Base-by-base conservation (phyloP, 176 grass and related monocot genomes). In the Ensete ventricosum region DNA sequence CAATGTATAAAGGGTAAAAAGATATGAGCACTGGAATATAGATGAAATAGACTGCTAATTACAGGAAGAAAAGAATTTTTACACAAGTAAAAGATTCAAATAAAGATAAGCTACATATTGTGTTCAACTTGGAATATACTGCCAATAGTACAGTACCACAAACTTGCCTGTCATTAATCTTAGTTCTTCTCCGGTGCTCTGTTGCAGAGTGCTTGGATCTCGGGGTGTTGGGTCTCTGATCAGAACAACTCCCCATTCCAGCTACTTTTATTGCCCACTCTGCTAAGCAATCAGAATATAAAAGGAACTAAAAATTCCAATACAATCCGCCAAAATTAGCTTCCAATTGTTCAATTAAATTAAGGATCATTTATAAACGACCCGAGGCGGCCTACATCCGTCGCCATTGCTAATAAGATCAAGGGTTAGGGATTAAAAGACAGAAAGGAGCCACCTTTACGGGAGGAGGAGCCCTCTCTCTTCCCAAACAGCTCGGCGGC, bases 201-300 rank as follows among this genome's bases (percentile, higher is more conserved):
- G 91, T 95, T 17, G 96, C 91, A 0, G 96, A 99, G 74, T 99
- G 96, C 83, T 99, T 99, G 9, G 91, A 99, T 79, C 88, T 86
- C 52, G 96, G 96, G 1, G 91, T 95, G 76, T 80, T 84, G 14
- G 96, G 91, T 60, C 73, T 83, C 75, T 93, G 90, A 87, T 93
- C 94, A 0, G 58, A 85, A 55, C 90, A 90, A 6, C 88, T 86
- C 0, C 86, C 90, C 82, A 89, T 93, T 24, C 82, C 82, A 50
- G 93, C 90, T 71, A 88, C 22, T 72, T 78, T 89, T 53, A 84
- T 77, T 2, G 77, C 63, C 74, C 89, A 78, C 2, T 87, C 84
- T 82, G 80, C 29, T 67, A 84, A 1, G 14, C 13, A 73, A 43
- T 6, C 34, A 43, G 34, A 43, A 43, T 43, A 43, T 5, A 43